phyloP scores from a whole-genome alignment of 2,329 filamentous ascomycete genomes.

The Claviceps spartinae region DNA sequence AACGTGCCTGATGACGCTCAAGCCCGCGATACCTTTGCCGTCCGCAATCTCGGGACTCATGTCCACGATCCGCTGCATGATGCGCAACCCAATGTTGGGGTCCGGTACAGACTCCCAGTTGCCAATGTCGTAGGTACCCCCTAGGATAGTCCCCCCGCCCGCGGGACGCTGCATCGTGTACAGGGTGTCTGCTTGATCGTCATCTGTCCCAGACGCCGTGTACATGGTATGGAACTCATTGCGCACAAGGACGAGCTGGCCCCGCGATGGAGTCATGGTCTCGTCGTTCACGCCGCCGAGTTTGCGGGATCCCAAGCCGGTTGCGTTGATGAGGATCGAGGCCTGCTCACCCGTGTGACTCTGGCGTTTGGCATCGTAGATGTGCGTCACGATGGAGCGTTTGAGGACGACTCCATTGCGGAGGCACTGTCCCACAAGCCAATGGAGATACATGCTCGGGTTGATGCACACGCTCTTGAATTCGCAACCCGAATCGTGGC shows the following conservation, averaged over 20 bases:
- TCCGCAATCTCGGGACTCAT: slow-evolving; percentile 49
- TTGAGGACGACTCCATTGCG: slow-evolving; percentile 56
- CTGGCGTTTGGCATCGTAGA: slow-evolving; percentile 48
- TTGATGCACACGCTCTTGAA: slow-evolving; percentile 90
- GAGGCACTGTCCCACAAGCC: slow-evolving; percentile 68
- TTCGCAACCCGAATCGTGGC: slow-evolving; percentile 55
- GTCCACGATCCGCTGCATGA: slow-evolving; percentile 66
- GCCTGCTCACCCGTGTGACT: slow-evolving; percentile 42
- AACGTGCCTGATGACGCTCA: slow-evolving; percentile 67
- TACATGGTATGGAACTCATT: slow-evolving; percentile 64
- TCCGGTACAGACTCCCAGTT: slow-evolving; percentile 73
- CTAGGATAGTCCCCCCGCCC: slow-evolving; percentile 71
- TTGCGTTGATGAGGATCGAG: slow-evolving; percentile 71
- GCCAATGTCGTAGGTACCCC: slow-evolving; percentile 69
- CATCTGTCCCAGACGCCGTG: slow-evolving; percentile 57
- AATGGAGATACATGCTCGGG: slow-evolving; percentile 74
- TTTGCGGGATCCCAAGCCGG: slow-evolving; percentile 59
- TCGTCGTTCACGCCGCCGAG: slow-evolving; percentile 73
- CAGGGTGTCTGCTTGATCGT: slow-evolving; percentile 55
- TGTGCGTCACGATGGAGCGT: slow-evolving; percentile 51
- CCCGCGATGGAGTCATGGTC: slow-evolving; percentile 61
- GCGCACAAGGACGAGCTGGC: slow-evolving; percentile 71
- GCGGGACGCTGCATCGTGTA: slow-evolving; percentile 76
- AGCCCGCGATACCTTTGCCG: slow-evolving; percentile 54
- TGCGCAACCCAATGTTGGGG: slow-evolving; percentile 63